Percentiles rank a stretch among this genome's conserved stretches.
These are phyloP conservation scores for Pseudogymnoascus sp. DNA, from an alignment of 2,329 filamentous ascomycete species.

Conservation along the genomic window DNA sequence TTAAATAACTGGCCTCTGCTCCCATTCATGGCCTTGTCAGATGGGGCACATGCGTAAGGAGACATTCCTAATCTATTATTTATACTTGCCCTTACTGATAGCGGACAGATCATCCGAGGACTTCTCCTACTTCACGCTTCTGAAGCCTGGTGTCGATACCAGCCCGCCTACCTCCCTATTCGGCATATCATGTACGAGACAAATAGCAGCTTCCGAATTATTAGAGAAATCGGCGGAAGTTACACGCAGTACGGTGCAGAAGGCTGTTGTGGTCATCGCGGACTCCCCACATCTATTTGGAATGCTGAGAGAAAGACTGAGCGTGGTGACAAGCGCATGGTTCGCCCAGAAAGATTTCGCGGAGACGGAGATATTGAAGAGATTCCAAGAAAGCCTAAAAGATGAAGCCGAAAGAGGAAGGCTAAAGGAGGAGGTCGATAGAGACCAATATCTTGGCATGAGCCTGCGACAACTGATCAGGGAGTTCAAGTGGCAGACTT, in stretches of 20 bases:
- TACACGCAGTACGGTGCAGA: constrained; percentile 95
- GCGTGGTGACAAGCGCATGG: constrained; percentile 90
- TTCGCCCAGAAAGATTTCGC: constrained; percentile 91
- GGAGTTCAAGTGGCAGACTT: constrained; percentile 89
- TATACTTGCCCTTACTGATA: constrained; percentile 6
- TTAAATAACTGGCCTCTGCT: constrained; percentile 87
- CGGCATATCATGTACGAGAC: constrained; percentile 89
- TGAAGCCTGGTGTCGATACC: constrained; percentile 50
- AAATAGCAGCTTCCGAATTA: constrained; percentile 73
- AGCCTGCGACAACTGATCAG: constrained; percentile 86
- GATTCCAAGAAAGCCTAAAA: constrained; percentile 83
- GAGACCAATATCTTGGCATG: constrained; percentile 81
- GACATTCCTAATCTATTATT: constrained; percentile 43
- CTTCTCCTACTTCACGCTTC: constrained; percentile 96
- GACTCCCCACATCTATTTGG: constrained; percentile 87
- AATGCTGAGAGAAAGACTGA: constrained; percentile 80
- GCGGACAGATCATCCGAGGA: constrained; percentile 70
- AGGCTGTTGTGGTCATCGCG: constrained; percentile 92
- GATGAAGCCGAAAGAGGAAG: constrained; percentile 54
- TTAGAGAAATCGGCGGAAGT: constrained; percentile 78
- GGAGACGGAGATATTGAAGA: constrained; percentile 79
- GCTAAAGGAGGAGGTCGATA: constrained; percentile 60
- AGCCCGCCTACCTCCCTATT: constrained; percentile 74
- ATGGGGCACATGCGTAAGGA: constrained; percentile 86
- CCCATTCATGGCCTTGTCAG: constrained; percentile 93